These are phyloP conservation scores for Fusarium sp. DNA, from an alignment of 2,329 filamentous ascomycete genomes.

Conservation along the genomic window DNA sequence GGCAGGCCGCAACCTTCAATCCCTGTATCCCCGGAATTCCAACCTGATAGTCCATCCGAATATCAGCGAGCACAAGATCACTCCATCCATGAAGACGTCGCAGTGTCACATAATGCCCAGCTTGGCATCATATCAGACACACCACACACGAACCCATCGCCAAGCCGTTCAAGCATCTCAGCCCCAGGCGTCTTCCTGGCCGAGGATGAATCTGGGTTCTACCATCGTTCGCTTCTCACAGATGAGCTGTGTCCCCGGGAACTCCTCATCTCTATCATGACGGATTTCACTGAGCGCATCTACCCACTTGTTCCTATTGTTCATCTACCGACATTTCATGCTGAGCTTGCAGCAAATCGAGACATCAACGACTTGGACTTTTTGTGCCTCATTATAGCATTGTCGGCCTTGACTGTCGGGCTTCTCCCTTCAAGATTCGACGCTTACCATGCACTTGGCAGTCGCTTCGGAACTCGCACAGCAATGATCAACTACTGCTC, in stretches of 20 bases:
- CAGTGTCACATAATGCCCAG: neutral
- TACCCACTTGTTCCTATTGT: conserved; percentile 42
- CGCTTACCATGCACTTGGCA: conserved; percentile 35
- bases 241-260: conserved; percentile 41
- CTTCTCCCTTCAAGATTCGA: conserved; percentile 42
- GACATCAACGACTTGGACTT: conserved; percentile 41
- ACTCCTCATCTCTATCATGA: conserved; percentile 36
- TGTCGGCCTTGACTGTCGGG: conserved; percentile 39
- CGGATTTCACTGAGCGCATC: conserved; percentile 41
- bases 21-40: neutral
- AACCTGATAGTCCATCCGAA: neutral
- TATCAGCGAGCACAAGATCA: neutral
- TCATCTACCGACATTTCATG: conserved; percentile 39
- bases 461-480: conserved; percentile 38
- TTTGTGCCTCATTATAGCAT: conserved; percentile 37
- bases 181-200: neutral
- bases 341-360: conserved; percentile 29
- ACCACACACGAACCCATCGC: neutral
- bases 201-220: neutral
- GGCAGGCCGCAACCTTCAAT: neutral
- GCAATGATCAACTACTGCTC: conserved; percentile 42
- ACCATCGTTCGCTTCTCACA: conserved; percentile 20
- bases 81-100: neutral
- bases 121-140: neutral
- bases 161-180: neutral